Base-by-base conservation (phyloP, 2,329 filamentous ascomycete species). In the Catunica adiposa region DNA sequence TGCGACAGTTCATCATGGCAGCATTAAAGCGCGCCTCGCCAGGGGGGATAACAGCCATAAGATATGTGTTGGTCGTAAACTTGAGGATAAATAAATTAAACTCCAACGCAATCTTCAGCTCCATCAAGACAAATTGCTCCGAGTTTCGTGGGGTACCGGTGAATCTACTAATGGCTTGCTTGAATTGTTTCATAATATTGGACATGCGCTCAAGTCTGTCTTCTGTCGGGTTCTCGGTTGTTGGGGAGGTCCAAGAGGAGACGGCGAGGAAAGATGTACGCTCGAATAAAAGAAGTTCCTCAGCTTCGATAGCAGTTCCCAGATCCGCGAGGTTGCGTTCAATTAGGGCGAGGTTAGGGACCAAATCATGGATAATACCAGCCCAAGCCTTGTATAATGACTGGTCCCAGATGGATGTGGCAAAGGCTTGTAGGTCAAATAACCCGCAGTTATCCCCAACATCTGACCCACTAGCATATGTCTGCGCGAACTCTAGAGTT, bases 131-230 rank as follows among this genome's bases (percentile, higher is more conserved):
- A 63, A 90, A 89, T 67, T 89, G 85, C 68, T 88, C 86, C 3
- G 83, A 82, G 61, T 85, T 86, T 54, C 85, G 82, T n/a, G 85
- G 84, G 25, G 84, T 85, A 51, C 84, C 84, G 1, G 84, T 89
- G 67, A 86, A 88, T 62, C 84, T 81, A 56, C 79, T 82, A 59
- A 79, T 78, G 60, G 74, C 80, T 71, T 97, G 90, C 73, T 97
- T 98, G 73, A 97, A 96, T 58, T 90, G 89, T 72, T 98, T 98
- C 70, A 98, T 85, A 65, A 98, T 96, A 68, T 95, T 97, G 60
- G 85, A 92, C 65, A 98, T 86, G 62, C 77, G 84, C 73, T 98
- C 92, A 63, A 95, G 89, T 2, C 92, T 85, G 69, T 98, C 92
- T 53, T 84, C 84, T 60, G 87, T 94, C 1, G 92, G 90, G 66